Evolutionary conservation across 1,139 yeast species (phyloP), one percentile per base, ranked within the genome.

Genomic region (Pneumocystis carinii): DNA sequence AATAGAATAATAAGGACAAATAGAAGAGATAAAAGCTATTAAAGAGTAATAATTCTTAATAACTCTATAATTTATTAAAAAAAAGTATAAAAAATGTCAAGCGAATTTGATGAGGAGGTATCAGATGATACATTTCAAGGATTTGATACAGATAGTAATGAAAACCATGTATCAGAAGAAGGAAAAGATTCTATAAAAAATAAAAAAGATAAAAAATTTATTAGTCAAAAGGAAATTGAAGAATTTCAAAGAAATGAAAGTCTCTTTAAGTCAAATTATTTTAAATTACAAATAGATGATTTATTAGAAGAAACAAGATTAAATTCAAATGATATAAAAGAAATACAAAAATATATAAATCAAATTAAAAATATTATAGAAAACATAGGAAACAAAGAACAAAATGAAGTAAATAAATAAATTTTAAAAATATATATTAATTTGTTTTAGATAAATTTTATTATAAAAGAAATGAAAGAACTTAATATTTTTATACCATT

Each of bases 251-350:
- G 14, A 48, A 48, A 48, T 48, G 55, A 48, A 24, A 48, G 27
- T 48, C 32, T 48, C 24, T 48, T 48, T 48, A 48, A 48, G 12
- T 48, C 55, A 48, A 48, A 48, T 48, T 48, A 48, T 19, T 48
- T 48, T 19, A 92, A 92, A 74, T 77, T 92, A 65, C 96, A 92
- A 75, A 90, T 90, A 64, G 98, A 90, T 73, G 97, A 90, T 72
- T 78, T 92, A 58, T 77, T 92, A 71, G 82, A 83, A 68, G 97
- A 90, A 73, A 81, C 90, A 59, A 82, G 82, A 68, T 75, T 90
- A 59, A 87, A 87, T 70, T 94, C 87, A 29, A 75, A 81, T 35
- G 84, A 85, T 70, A 81, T 86, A 58, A 74, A 81, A 62, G 78
- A 79, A 63, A 82, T 90, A 63, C 96, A 90, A 71, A 86, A 85